Evolutionary conservation across 371 early-diverging fungal genomes (phyloP).

Genomic region (Batkoa obscura): DNA sequence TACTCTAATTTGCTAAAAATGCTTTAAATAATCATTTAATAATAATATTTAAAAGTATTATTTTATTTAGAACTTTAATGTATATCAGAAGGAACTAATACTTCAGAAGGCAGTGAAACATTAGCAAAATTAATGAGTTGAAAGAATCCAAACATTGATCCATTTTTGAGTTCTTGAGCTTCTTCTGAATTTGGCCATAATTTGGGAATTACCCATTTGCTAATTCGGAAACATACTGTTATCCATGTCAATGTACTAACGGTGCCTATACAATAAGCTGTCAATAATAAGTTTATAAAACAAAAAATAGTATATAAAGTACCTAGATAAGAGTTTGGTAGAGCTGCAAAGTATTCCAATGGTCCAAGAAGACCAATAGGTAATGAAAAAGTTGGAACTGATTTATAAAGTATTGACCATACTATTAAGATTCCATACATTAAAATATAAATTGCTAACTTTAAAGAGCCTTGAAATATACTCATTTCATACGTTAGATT

Average conservation of each 20-base stretch:
- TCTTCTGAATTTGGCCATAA: too few species aligned
- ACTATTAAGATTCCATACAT: neutral
- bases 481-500: neutral
- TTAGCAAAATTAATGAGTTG: too few species aligned
- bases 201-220: neutral
- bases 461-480: neutral
- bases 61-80: too few species aligned
- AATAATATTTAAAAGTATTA: too few species aligned
- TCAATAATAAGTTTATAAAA: neutral
- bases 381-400: neutral
- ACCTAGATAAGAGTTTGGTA: neutral
- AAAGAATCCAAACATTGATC: too few species aligned
- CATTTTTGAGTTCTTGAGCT: too few species aligned
- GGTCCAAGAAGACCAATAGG: neutral
- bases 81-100: too few species aligned
- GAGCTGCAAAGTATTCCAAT: neutral
- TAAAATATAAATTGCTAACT: neutral
- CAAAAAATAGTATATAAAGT: neutral
- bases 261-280: neutral
- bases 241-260: neutral
- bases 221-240: neutral
- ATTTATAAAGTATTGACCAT: neutral
- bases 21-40: too few species aligned
- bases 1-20: too few species aligned
- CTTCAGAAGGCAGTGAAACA: too few species aligned